Evolutionary conservation across 768 basidiomycete genomes (phyloP), one percentile per base, ranked within the genome.

Genomic region (Sarcodon sp.): DNA sequence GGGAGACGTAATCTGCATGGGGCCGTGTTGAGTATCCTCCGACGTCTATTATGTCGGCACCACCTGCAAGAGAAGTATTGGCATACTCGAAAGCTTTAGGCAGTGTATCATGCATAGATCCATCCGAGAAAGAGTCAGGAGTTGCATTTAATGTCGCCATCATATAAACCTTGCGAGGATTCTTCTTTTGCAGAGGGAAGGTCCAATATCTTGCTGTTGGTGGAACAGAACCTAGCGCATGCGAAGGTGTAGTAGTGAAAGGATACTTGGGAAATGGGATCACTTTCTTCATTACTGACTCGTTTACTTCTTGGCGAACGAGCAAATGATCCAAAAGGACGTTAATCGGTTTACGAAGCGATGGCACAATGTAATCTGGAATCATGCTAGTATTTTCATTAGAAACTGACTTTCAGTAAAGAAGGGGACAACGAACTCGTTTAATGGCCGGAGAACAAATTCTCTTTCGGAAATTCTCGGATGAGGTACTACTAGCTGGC

Each of bases 91-190:
- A 56, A 0, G 84, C 86, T 8, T 69, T 60, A 0, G 71, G 54
- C 9, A 80, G 53, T 0, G 70, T 71, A 51, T 73, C 69, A 60
- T 84, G 69, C 15, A 63, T 59, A 0, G 79, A 72, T 8, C 91
- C 91, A 52, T 97, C 92, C 0, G 93, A 97, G 66, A 97, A 97
- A 0, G 93, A 96, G 64, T 99, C 94, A 2, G 94, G 93, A 0
- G 94, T 97, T 6, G 75, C 75, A 59, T 98, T 97, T 49, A 99
- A 73, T 1, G 88, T 96, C 0, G 84, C 84, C 94, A 98, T 97
- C 49, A 97, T 60, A 48, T 76, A 73, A 0, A 87, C 84, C 55
- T 69, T 73, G 0, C 53, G 54, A 6, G 51, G 50, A 16, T 57
- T 57, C 4, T 31, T 41, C 21, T 32, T 65, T 47, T 48, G 47